Evolutionary conservation across 2,329 filamentous ascomycete genomes (phyloP).

Genomic region (Cryoendolithus antarcticus): DNA sequence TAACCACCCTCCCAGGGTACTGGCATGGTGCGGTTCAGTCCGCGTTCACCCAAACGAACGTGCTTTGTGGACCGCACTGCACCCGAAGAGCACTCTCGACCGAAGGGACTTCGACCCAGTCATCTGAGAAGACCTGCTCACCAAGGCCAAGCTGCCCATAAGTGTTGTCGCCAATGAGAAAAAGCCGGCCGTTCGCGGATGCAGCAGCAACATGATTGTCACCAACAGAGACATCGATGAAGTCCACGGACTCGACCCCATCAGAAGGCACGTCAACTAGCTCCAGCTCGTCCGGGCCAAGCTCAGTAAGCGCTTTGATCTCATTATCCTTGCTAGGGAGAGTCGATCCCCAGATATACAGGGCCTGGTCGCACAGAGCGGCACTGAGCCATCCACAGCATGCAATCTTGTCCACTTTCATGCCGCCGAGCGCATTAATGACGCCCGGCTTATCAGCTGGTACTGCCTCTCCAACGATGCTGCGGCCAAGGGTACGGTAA

Average conservation of each 20-base stretch:
- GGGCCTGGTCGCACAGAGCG: constrained; percentile 46
- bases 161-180: constrained; percentile 43
- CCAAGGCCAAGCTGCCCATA: constrained; percentile 47
- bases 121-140: constrained; percentile 9
- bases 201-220: constrained; percentile 44
- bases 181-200: constrained; percentile 30
- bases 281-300: constrained; percentile 14
- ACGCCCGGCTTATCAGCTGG: constrained; percentile 35
- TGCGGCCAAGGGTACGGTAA: constrained; percentile 46
- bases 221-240: constrained; percentile 47
- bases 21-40: no score
- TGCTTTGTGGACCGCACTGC: no score
- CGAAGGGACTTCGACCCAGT: constrained; percentile 15
- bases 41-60: no score
- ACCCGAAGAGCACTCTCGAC: constrained; percentile 6
- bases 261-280: constrained; percentile 24
- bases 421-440: constrained; percentile 39
- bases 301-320: constrained; percentile 12
- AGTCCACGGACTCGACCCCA: constrained; percentile 30
- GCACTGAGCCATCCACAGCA: constrained; percentile 44
- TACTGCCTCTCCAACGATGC: constrained; percentile 26
- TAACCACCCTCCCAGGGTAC: no score
- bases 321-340: constrained; percentile 13
- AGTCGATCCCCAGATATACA: constrained; percentile 49
- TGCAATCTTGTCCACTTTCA: constrained; percentile 42